A percentile compares a stretch with the other conserved stretches of the same genome.
phyloP scores from a whole-genome alignment of 768 basidiomycete genomes.

The Chlorophyllum brunneum region DNA sequence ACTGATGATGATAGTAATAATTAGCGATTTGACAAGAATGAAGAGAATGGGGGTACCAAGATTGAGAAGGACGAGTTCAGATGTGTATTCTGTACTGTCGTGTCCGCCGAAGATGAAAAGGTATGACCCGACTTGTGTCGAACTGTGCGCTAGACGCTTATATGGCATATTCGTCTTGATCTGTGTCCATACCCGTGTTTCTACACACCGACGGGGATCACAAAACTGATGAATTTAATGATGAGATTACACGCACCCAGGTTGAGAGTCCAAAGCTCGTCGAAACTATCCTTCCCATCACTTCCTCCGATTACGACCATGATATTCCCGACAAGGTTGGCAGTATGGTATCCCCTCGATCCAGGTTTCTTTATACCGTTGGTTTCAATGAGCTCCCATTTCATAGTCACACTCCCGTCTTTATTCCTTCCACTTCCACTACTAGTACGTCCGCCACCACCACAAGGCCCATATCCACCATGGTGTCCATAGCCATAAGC shows the following conservation, averaged over 20 bases:
- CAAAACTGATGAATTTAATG: background rate
- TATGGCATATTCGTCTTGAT: slow-evolving; percentile 38
- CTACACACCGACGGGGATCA: slow-evolving; percentile 27
- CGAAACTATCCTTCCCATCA: slow-evolving; percentile 85
- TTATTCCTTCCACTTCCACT: slow-evolving; percentile 1
- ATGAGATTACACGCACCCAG: slow-evolving; percentile 53
- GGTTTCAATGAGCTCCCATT: slow-evolving; percentile 50
- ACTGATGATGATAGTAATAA: slow-evolving; percentile 40
- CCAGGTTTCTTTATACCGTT: slow-evolving; percentile 47
- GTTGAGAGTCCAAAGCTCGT: slow-evolving; percentile 84
- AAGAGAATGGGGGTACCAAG: slow-evolving; percentile 50
- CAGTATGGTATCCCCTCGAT: slow-evolving; percentile 85
- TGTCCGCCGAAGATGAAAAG: slow-evolving; percentile 90
- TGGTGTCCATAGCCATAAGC: slow-evolving; percentile 14
- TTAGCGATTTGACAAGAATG: background rate
- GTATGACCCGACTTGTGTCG: slow-evolving; percentile 90
- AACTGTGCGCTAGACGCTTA: slow-evolving; percentile 77
- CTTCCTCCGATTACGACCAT: slow-evolving; percentile 92
- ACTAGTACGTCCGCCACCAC: slow-evolving; percentile 13
- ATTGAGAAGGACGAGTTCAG: slow-evolving; percentile 80
- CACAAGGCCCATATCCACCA: background rate
- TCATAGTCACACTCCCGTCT: slow-evolving; percentile 19
- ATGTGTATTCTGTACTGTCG: slow-evolving; percentile 70
- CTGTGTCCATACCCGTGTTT: slow-evolving; percentile 39
- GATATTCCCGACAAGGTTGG: slow-evolving; percentile 78